Evolutionary conservation across 441 rosid species (phyloP).

Genomic region (Adansonia madagascariensis): DNA sequence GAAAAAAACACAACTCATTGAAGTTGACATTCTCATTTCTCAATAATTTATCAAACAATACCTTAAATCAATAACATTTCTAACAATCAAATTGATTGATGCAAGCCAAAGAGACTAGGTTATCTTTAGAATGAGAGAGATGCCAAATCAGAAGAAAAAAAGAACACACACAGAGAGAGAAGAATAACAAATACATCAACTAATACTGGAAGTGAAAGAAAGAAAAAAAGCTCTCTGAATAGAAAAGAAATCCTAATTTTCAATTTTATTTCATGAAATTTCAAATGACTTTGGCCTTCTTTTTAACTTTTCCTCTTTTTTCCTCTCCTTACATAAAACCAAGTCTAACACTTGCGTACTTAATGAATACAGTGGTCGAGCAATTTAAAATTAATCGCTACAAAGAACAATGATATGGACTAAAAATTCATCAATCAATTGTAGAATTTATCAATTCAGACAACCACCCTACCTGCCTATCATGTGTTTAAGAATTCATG

Average conservation of each 20-base stretch:
- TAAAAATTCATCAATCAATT: constrained; percentile 7
- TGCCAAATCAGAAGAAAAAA: neutral
- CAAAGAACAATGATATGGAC: neutral
- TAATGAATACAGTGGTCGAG: neutral
- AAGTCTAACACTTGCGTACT: neutral
- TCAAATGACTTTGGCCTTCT: constrained; percentile 6
- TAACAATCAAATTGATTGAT: neutral
- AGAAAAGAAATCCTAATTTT: constrained; percentile 1
- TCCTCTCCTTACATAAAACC: constrained; percentile 11
- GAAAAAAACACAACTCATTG: neutral
- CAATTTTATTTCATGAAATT: neutral
- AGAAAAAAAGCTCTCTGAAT: neutral
- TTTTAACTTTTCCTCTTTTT: neutral
- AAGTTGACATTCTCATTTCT: neutral
- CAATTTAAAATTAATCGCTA: neutral
- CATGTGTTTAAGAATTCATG: constrained; percentile 17
- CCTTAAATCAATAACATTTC: neutral
- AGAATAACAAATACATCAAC: neutral
- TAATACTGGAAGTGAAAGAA: neutral
- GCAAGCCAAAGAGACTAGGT: neutral
- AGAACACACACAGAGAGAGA: neutral
- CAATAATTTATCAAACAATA: constrained; percentile 4
- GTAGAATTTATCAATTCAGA: neutral
- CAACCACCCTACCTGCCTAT: neutral
- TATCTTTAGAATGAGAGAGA: neutral